These are phyloP conservation scores for Baorangia bicolor DNA, from an alignment of 768 basidiomycete genomes.

Conservation along the genomic window DNA sequence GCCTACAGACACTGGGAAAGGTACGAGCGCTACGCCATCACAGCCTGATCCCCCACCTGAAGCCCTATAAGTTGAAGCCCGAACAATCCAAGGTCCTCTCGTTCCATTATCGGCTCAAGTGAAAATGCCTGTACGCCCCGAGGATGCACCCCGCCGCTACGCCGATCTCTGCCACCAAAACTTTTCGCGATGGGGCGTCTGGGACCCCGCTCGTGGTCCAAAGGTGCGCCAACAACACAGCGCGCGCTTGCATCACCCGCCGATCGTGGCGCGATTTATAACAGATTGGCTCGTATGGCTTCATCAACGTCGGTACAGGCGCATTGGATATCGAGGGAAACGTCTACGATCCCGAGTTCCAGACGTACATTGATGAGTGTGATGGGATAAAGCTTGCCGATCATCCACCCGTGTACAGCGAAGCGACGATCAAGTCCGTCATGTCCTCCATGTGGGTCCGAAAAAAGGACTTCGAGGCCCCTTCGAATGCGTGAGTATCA, in stretches of 20 bases:
- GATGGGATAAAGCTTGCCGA: slow-evolving; percentile 14
- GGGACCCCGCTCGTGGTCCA: not conserved
- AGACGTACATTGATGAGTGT: slow-evolving; percentile 8
- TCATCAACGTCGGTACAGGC: slow-evolving; percentile 26
- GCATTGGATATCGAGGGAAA: slow-evolving; percentile 29
- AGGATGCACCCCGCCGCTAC: slow-evolving; percentile 9
- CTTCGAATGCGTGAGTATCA: slow-evolving; percentile 7
- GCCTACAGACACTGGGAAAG: too few species aligned
- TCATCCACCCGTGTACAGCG: slow-evolving; percentile 8
- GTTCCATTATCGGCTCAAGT: too few species aligned
- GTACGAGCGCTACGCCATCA: not conserved
- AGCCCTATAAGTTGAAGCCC: not conserved
- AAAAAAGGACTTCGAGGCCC: slow-evolving; percentile 12
- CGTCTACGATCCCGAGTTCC: slow-evolving; percentile 17
- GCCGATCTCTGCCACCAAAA: slow-evolving; percentile 4
- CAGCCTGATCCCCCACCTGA: too few species aligned
- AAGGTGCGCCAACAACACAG: not conserved
- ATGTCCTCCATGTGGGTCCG: slow-evolving; percentile 7
- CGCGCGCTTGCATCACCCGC: not conserved
- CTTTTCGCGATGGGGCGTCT: slow-evolving; percentile 5
- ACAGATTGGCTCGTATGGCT: slow-evolving; percentile 25
- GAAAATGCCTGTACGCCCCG: not conserved
- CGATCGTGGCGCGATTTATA: not conserved
- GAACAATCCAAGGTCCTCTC: not conserved
- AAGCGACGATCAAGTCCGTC: not conserved